phyloP scores from a whole-genome alignment of 257 asterid genomes.

The Perilla frutescens region DNA sequence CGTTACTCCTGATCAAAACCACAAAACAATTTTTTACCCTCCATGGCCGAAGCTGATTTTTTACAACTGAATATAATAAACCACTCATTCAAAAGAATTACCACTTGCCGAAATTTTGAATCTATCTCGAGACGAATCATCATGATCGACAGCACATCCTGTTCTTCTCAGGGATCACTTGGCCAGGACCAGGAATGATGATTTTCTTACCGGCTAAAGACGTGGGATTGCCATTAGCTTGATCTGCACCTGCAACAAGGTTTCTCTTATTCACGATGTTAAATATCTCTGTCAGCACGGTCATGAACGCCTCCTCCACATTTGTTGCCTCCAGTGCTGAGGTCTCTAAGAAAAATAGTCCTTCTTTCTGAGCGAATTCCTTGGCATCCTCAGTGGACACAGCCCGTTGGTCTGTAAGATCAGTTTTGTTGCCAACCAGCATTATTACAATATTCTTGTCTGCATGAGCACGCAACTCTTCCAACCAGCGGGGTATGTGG shows the following conservation, averaged over 20 bases:
- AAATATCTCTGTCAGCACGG: constrained; percentile 72
- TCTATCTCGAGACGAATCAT: constrained; percentile 16
- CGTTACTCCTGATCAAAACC: constrained; percentile 25
- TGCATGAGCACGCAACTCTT: constrained; percentile 53
- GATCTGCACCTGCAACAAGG: constrained; percentile 59
- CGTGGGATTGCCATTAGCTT: constrained; percentile 58
- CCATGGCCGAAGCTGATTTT: constrained; percentile 24
- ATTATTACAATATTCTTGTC: constrained; percentile 80
- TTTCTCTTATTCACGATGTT: constrained; percentile 66
- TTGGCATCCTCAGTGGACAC: constrained; percentile 81
- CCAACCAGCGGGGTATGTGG: constrained; percentile 88
- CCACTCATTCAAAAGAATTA: constrained; percentile 34
- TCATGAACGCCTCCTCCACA: constrained; percentile 70
- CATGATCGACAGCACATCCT: constrained; percentile 65
- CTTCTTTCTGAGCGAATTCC: constrained; percentile 75
- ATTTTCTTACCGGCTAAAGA: constrained; percentile 70
- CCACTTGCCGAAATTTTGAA: neutral
- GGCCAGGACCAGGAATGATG: constrained; percentile 69
- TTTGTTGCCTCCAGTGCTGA: constrained; percentile 73
- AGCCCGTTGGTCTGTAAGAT: constrained; percentile 68
- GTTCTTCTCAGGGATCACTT: constrained; percentile 71
- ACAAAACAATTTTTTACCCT: constrained; percentile 29
- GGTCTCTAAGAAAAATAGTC: constrained; percentile 75
- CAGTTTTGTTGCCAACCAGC: constrained; percentile 73
- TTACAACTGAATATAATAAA: constrained; percentile 36